Conservation (phyloP, 1,284 basidiomycete genomes). For the Tranzscheliella williamsii region DNA sequence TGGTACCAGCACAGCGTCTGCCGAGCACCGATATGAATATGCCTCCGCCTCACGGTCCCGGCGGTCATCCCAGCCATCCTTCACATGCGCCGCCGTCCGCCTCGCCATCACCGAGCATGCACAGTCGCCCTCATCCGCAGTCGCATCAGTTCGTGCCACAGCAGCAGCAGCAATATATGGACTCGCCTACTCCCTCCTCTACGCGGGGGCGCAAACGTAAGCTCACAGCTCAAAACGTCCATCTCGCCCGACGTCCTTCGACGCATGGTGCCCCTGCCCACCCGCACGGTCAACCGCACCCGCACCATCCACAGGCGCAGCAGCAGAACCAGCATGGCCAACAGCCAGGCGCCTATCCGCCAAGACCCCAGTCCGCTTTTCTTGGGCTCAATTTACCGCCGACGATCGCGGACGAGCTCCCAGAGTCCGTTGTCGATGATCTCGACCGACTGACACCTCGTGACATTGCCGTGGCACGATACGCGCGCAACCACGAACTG, state of each 20-base stretch:
- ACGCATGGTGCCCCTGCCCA: constrained; percentile 15
- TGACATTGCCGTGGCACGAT: constrained; percentile 53
- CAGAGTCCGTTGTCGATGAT: constrained; percentile 47
- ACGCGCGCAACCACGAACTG: constrained; percentile 55
- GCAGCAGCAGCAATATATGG: constrained; percentile 21
- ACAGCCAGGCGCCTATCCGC: constrained; percentile 7
- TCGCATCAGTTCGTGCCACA: constrained; percentile 17
- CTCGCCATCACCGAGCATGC: constrained; percentile 30
- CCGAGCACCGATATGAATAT: constrained; percentile 39
- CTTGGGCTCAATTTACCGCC: constrained; percentile 34
- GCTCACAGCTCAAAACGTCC: constrained; percentile 17
- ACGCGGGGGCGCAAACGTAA: constrained; percentile 34
- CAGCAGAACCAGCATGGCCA: constrained; percentile 3
- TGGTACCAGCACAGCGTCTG: no score
- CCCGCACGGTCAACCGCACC: constrained; percentile 2
- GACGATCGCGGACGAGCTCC: constrained; percentile 35
- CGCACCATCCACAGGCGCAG: constrained; percentile 5
- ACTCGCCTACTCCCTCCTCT: constrained; percentile 20
- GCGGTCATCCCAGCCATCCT: constrained; percentile 16
- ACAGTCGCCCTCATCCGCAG: constrained; percentile 21
- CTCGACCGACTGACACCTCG: constrained; percentile 50
- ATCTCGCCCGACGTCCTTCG: constrained; percentile 19
- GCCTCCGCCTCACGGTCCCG: constrained; percentile 33
- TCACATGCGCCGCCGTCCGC: constrained; percentile 9
- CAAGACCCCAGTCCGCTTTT: constrained; percentile 12